Evolutionary conservation across 1,284 basidiomycete species (phyloP).

Genomic region (Coniophora puteana): DNA sequence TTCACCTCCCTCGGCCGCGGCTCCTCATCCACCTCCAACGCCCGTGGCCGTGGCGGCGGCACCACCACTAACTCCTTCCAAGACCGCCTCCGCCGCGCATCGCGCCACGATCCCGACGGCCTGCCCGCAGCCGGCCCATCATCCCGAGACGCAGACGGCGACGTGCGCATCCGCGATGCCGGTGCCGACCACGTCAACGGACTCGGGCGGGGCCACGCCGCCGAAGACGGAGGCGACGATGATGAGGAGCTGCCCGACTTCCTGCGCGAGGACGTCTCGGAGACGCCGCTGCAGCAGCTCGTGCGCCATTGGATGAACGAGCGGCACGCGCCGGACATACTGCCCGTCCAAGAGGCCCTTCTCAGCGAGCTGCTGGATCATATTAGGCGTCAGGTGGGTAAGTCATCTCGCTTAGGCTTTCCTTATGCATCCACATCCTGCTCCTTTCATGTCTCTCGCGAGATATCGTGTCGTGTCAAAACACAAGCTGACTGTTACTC

Average conservation of each 20-base stretch:
- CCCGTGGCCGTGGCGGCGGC: constrained; percentile 6
- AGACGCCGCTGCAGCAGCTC: constrained; percentile 56
- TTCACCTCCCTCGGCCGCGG: constrained; percentile 20
- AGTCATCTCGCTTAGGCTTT: constrained; percentile 17
- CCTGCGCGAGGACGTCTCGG: constrained; percentile 22
- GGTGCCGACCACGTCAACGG: neutral
- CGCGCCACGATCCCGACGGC: constrained; percentile 19
- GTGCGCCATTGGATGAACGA: constrained; percentile 86
- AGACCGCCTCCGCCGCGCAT: constrained; percentile 24
- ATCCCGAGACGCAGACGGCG: too few species aligned
- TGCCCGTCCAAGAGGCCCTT: constrained; percentile 73
- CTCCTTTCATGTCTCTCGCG: too few species aligned
- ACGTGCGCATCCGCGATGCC: constrained; percentile 2
- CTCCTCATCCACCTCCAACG: constrained; percentile 25
- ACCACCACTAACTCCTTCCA: constrained; percentile 16
- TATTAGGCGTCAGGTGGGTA: constrained; percentile 79
- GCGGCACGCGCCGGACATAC: constrained; percentile 76
- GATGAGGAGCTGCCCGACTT: constrained; percentile 19
- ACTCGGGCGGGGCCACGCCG: neutral
- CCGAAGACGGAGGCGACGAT: constrained; percentile 5
- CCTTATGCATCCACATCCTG: too few species aligned
- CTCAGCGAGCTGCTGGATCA: constrained; percentile 75
- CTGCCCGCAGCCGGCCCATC: too few species aligned
- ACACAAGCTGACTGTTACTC: constrained; percentile 3
- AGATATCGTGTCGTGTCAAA: neutral